phyloP scores from a whole-genome alignment of 208 protist genomes.

The Acanthamoeba rhysodes region DNA sequence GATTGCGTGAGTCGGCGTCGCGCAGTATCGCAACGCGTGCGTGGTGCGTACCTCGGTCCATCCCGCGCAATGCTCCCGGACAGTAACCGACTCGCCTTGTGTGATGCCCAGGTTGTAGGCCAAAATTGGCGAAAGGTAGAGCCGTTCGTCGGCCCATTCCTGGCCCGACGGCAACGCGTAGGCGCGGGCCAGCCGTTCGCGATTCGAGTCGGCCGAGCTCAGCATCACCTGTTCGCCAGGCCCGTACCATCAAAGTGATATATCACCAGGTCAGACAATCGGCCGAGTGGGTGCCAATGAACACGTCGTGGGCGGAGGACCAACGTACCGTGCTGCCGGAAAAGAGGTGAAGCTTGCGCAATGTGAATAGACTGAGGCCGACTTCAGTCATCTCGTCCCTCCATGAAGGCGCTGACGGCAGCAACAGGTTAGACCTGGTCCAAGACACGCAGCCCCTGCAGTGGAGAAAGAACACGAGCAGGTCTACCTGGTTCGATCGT shows the following conservation, averaged over 20 bases:
- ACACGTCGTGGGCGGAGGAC: neutral
- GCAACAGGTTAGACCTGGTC: no score
- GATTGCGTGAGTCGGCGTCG: neutral
- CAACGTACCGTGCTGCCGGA: conserved; percentile 34
- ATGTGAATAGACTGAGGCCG: conserved; percentile 2
- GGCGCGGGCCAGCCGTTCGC: neutral
- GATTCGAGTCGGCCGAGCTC: neutral
- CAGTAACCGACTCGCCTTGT: neutral
- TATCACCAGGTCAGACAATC: no score
- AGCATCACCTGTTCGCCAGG: neutral
- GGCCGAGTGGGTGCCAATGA: neutral
- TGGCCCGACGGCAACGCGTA: conserved; percentile 11
- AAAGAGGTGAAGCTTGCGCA: conserved; percentile 51
- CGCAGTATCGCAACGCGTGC: no score
- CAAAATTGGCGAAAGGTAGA: conserved; percentile 63
- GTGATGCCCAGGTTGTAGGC: conserved; percentile 52
- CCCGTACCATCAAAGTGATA: no score
- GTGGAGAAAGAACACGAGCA: no score
- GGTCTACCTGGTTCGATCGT: neutral
- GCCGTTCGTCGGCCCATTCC: conserved; percentile 1
- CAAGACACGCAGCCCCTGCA: no score
- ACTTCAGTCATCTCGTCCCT: conserved; percentile 65
- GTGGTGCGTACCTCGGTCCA: neutral
- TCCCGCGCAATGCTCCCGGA: neutral
- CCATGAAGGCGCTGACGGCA: conserved; percentile 6